These are phyloP conservation scores for Zasmidium cellare DNA, from an alignment of 2,329 filamentous ascomycete species.

Conservation along the genomic window DNA sequence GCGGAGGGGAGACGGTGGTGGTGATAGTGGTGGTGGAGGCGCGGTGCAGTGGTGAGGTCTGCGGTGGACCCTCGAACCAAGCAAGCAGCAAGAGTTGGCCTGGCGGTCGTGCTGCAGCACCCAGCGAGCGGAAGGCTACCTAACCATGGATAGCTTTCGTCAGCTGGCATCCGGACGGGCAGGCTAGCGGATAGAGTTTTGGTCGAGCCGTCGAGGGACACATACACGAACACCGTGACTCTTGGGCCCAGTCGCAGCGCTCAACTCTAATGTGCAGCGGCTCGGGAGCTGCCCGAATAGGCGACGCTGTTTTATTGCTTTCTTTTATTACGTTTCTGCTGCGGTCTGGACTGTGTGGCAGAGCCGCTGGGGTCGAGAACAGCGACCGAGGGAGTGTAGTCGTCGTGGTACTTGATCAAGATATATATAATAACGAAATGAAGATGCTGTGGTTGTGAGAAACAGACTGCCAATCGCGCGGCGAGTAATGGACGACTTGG, in stretches of 20 bases:
- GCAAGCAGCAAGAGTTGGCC: not conserved
- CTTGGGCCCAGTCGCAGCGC: constrained; percentile 18
- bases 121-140: not conserved
- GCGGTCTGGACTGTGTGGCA: not conserved
- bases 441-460: no score
- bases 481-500: constrained; percentile 13
- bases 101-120: not conserved
- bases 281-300: constrained; percentile 18
- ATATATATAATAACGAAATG: no score
- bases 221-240: constrained; percentile 12
- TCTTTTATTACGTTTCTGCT: not conserved
- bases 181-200: constrained; percentile 25
- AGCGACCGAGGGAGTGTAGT: not conserved
- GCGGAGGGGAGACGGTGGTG: no score
- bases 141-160: constrained; percentile 20
- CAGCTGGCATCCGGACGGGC: constrained; percentile 22
- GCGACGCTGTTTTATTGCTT: constrained; percentile 16
- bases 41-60: constrained; percentile 4
- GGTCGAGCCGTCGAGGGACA: constrained; percentile 12
- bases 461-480: constrained; percentile 14
- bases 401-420: no score
- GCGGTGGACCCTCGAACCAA: constrained; percentile 4
- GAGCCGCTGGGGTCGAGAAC: not conserved
- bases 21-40: no score
- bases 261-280: constrained; percentile 24